Percentiles rank a stretch among this genome's conserved stretches.
Conservation (phyloP, 2,329 filamentous ascomycete genomes). For the Pseudocercospora ulei region DNA sequence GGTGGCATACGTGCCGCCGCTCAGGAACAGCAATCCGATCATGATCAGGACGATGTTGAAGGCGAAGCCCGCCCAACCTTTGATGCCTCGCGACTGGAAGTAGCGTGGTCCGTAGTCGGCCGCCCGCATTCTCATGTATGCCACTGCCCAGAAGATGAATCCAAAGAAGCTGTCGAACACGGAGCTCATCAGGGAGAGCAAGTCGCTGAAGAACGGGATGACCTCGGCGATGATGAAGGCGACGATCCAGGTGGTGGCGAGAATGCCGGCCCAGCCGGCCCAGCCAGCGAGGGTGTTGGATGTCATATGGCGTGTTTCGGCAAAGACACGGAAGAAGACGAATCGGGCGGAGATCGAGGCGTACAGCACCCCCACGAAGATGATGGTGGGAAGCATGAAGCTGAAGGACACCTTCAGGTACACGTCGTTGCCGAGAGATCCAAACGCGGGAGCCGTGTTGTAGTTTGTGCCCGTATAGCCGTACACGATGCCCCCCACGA, state of each 20-base stretch:
- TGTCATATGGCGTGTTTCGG: constrained; percentile 66
- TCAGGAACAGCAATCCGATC: constrained; percentile 71
- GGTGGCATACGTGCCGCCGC: constrained; percentile 65
- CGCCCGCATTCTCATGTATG: constrained; percentile 65
- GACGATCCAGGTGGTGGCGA: constrained; percentile 67
- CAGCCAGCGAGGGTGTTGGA: constrained; percentile 75
- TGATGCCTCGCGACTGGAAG: constrained; percentile 46
- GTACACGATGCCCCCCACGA: constrained; percentile 73
- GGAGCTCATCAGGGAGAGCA: constrained; percentile 66
- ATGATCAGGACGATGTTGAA: constrained; percentile 65
- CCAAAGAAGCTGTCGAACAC: constrained; percentile 89
- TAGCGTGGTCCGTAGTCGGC: constrained; percentile 51
- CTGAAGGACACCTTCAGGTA: constrained; percentile 86
- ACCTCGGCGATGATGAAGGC: constrained; percentile 88
- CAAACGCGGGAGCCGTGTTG: constrained; percentile 78
- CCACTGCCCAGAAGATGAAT: constrained; percentile 88
- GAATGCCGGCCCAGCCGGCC: constrained; percentile 64
- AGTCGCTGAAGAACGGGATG: constrained; percentile 83
- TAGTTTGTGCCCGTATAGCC: constrained; percentile 84
- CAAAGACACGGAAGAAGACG: constrained; percentile 82
- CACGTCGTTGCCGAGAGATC: constrained; percentile 60
- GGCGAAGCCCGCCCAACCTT: constrained; percentile 46
- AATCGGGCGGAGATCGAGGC: constrained; percentile 84
- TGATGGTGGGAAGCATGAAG: constrained; percentile 90
- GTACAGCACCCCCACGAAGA: constrained; percentile 85